Base-by-base conservation (phyloP, 2,329 filamentous ascomycete genomes). In the Aureobasidium mangrovei region DNA sequence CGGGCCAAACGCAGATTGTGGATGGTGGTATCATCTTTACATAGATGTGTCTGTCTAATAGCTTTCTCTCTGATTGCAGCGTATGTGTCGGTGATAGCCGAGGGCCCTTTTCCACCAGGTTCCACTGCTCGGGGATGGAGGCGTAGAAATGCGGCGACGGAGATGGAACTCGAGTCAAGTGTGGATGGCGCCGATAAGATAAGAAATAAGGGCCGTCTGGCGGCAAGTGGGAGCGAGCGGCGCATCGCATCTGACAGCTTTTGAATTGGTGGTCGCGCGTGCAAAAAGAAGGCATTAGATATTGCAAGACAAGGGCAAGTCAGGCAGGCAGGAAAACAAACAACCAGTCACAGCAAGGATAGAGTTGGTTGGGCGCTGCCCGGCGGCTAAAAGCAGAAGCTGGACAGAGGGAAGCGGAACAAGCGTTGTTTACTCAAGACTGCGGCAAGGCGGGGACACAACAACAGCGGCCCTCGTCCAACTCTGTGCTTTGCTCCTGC, bases 1-100 rank as follows among this genome's bases (percentile, higher is more conserved):
- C 83, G 0, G 83, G 83, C 0, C 82, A 86, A 69, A 84, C 79
- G 2, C 72, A 83, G 57, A 63, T 85, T 7, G 76, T 85, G 10
- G 64, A 67, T 58, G 64, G 63, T 1, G 65, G 64, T 2, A 67
- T 67, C 38, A 65, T 67, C 35, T 63, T 64, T 42, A 67, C 64
- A 26, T 65, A 39, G 26, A 18, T 18, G 18, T 18, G 18, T 18
- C 1, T 18, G 18, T 18, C 18, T 18, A 29, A 10, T n/a, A 8
- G 9, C 4, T 27, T 3, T 45, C 2, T 9, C 7, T 45, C 26
- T 28, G 18, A 1, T 38, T 38, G 35, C 35, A 38, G 35, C 35
- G 35, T 38, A n/a, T 38, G n/a, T 38, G 35, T 38, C 35, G 8
- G 35, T 38, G n/a, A 38, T n/a, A n/a, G 35, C 35, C n/a, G 9